Base-by-base conservation (phyloP, 495 filamentous ascomycete genomes). In the Lasiosphaeris hirsuta region DNA sequence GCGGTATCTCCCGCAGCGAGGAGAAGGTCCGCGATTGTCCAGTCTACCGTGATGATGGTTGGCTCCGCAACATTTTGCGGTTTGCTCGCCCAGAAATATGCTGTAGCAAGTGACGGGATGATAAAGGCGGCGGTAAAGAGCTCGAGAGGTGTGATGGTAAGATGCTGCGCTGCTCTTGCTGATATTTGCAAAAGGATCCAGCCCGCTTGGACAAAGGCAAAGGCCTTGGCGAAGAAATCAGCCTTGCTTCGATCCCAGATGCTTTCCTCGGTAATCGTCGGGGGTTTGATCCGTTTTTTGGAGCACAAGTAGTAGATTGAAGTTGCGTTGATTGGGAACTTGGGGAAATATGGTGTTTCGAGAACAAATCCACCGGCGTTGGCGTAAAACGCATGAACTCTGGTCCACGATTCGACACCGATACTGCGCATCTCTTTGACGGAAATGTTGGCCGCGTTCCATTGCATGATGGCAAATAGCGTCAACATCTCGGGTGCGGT, bases 31-130 rank as follows among this genome's bases (percentile, higher is more conserved):
- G 56, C 39, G 9, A 63, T 55, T 0, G 61, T 43, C 48, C 52
- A 51, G 7, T 45, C 18, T 10, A 59, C 55, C 1, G 9, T 14
- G 19, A 60, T 51, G 19, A 50, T 37, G 7, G 54, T 63, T 1
- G 61, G 57, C 15, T 53, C 52, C 13, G 52, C 54, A 1, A 64
- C 70, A 44, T 73, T 66, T 54, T 69, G 63, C 35, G 74, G 74
- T 56, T 77, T 76, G 37, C 71, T 58, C 7, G 62, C 62, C 72
- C 74, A 76, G 51, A 70, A 68, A 52, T 66, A 68, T 36, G 64
- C 62, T 1, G 71, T 71, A 4, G 63, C 58, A 19, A 71, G 48
- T 11, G 67, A 72, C 34, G 63, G 69, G 5, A 62, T n/a, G 36
- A 61, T 56, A 50, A 68, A 64, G 4, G 68, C 68, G 7, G 54